Base-by-base conservation (phyloP, 139 green algal species). In the Chlorella sp. region DNA sequence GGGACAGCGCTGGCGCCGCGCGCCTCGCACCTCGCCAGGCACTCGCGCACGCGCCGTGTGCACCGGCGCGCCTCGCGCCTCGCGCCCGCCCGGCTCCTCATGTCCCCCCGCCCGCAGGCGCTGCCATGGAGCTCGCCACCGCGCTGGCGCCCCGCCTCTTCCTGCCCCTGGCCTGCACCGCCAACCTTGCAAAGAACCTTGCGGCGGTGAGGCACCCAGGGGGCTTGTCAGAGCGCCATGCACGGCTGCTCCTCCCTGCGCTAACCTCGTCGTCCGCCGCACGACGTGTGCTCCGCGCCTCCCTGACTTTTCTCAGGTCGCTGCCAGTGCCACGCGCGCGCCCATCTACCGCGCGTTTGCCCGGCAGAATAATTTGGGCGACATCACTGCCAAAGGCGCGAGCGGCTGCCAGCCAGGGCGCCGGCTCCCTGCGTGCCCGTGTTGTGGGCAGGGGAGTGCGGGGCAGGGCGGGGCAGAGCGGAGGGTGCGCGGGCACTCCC, bases 271-370 rank as follows among this genome's bases (percentile, higher is more conserved):
- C n/a, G n/a, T n/a, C n/a, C n/a, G n/a, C n/a, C n/a, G n/a, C n/a
- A n/a, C n/a, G n/a, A n/a, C n/a, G n/a, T n/a, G n/a, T n/a, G n/a
- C n/a, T n/a, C n/a, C n/a, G n/a, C n/a, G n/a, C n/a, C n/a, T n/a
- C n/a, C n/a, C n/a, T n/a, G n/a, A n/a, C n/a, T n/a, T n/a, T n/a
- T n/a, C n/a, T n/a, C n/a, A n/a, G n/a, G n/a, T n/a, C n/a, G 87
- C 92, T 8, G 85, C 87, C 35, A 88, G 73, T 27, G 88, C 84
- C 48, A 97, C 92, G 0, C 83, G 92, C 1, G 92, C 91, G 38
- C 92, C 92, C 45, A 97, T 97, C 76, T 97, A 97, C 84, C 80
- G 90, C 51, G 93, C 88, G 11, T 95, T 97, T 84, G 92, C 92
- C 2, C 77, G 86, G 61, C 66, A 83, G 46, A 92, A 94, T 67